phyloP scores from a whole-genome alignment of 176 grass and related monocot species.

The Puya raimondii region DNA sequence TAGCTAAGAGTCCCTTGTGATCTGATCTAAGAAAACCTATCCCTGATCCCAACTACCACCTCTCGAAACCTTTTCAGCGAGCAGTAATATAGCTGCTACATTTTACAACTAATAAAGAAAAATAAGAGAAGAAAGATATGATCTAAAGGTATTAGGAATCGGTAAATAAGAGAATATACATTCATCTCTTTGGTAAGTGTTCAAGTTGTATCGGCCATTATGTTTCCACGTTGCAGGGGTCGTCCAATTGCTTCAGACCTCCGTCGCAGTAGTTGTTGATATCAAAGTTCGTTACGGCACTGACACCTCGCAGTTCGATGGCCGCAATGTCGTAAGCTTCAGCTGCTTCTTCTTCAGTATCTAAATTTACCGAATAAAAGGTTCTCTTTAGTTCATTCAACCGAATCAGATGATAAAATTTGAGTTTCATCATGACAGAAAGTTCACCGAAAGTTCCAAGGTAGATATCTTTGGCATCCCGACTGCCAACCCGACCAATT shows the following conservation, averaged over 20 bases:
- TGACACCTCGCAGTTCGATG: slow-evolving; percentile 66
- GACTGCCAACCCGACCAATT: slow-evolving; percentile 82
- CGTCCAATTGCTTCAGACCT: slow-evolving; percentile 37
- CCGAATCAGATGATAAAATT: neutral
- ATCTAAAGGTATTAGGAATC: neutral
- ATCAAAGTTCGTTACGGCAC: slow-evolving; percentile 93
- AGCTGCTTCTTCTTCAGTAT: slow-evolving; percentile 88
- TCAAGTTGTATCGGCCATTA: slow-evolving; percentile 29
- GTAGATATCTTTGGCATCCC: slow-evolving; percentile 96
- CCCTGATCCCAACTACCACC: too few relatives aligned
- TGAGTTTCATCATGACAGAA: slow-evolving; percentile 5
- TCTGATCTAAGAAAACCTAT: too few relatives aligned
- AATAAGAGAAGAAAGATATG: neutral
- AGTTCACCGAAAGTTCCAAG: slow-evolving; percentile 87
- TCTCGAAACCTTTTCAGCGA: neutral
- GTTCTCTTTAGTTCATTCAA: neutral
- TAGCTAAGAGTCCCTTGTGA: too few relatives aligned
- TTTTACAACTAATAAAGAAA: slow-evolving; percentile 4
- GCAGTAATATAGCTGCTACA: neutral
- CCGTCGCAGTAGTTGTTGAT: slow-evolving; percentile 59
- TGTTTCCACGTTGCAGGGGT: slow-evolving; percentile 27
- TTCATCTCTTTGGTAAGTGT: neutral
- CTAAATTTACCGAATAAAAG: slow-evolving; percentile 26
- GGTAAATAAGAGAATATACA: neutral
- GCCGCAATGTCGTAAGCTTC: slow-evolving; percentile 96